Conservation (phyloP, 768 basidiomycete genomes). For the Leccinum fibrillosum region DNA sequence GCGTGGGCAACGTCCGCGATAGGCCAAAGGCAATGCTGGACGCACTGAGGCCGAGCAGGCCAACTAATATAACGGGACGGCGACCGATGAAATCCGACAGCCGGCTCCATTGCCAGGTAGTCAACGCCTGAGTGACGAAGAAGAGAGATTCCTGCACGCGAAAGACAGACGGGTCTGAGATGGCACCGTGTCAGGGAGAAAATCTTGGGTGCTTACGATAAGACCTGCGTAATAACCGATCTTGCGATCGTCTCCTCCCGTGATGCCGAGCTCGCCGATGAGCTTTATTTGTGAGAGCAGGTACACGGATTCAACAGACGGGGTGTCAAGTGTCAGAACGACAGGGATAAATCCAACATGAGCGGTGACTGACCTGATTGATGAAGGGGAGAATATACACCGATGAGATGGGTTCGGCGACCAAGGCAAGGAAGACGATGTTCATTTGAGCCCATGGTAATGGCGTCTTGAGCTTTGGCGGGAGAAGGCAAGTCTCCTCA, state of each 20-base stretch:
- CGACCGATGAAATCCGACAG: slow-evolving; percentile 58
- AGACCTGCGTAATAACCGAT: slow-evolving; percentile 69
- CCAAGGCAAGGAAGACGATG: slow-evolving; percentile 45
- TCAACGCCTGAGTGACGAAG: slow-evolving; percentile 54
- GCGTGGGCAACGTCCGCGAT: slow-evolving; percentile 49
- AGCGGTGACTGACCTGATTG: slow-evolving; percentile 41
- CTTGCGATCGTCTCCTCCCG: slow-evolving; percentile 59
- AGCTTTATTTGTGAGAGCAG: slow-evolving; percentile 36
- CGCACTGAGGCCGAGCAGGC: slow-evolving; percentile 49
- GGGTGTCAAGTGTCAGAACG: not conserved
- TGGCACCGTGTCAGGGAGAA: not conserved
- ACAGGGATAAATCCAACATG: not conserved
- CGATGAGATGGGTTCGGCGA: slow-evolving; percentile 56
- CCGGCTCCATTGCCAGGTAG: slow-evolving; percentile 63
- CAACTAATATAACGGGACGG: slow-evolving; percentile 59
- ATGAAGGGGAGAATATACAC: slow-evolving; percentile 62
- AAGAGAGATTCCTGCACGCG: slow-evolving; percentile 62
- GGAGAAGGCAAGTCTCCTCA: slow-evolving; percentile 43
- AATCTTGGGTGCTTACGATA: slow-evolving; percentile 36
- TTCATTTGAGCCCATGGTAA: slow-evolving; percentile 51
- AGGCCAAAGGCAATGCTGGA: slow-evolving; percentile 63
- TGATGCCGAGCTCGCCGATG: slow-evolving; percentile 59
- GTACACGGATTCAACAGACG: not conserved
- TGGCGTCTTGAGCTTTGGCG: slow-evolving; percentile 37
- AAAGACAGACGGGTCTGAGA: not conserved